phyloP scores from a whole-genome alignment of 177 flowering plant genomes.

The Vitis hybrid region DNA sequence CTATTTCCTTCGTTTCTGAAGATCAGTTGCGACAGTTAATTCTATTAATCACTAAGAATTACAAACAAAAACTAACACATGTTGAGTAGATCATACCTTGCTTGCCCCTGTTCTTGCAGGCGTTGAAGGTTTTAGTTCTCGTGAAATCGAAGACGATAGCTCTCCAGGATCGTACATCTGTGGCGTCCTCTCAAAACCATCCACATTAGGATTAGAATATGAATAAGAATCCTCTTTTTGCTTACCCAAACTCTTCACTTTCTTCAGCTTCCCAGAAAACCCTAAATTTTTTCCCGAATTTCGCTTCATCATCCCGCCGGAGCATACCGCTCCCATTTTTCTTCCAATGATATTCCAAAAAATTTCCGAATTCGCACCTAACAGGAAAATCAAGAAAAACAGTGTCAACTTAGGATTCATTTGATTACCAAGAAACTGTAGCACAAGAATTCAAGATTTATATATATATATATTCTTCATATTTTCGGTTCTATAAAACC shows the following conservation, averaged over 20 bases:
- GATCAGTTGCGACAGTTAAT: too few relatives aligned
- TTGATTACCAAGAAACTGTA: neutral
- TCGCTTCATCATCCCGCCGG: constrained; percentile 36
- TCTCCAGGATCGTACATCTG: constrained; percentile 39
- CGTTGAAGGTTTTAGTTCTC: constrained; percentile 53
- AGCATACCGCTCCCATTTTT: constrained; percentile 77
- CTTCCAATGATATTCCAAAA: neutral
- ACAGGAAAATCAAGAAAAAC: neutral
- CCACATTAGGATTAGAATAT: constrained; percentile 17
- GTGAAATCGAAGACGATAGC: constrained; percentile 31
- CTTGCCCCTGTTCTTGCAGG: constrained; percentile 28
- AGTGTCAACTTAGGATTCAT: neutral
- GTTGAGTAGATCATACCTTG: constrained; percentile 32
- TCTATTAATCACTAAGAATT: neutral
- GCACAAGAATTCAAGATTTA: neutral
- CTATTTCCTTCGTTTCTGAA: too few relatives aligned
- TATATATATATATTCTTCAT: neutral
- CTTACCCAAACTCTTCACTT: constrained; percentile 19
- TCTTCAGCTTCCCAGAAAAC: constrained; percentile 32
- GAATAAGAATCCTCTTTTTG: constrained; percentile 17
- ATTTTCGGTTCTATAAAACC: neutral
- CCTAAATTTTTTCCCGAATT: constrained; percentile 20
- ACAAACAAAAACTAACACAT: neutral
- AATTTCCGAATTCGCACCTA: neutral
- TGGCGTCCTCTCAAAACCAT: constrained; percentile 12